Evolutionary conservation across 2,329 filamentous ascomycete species (phyloP).

Genomic region (Acephala macrosclerotiorum): DNA sequence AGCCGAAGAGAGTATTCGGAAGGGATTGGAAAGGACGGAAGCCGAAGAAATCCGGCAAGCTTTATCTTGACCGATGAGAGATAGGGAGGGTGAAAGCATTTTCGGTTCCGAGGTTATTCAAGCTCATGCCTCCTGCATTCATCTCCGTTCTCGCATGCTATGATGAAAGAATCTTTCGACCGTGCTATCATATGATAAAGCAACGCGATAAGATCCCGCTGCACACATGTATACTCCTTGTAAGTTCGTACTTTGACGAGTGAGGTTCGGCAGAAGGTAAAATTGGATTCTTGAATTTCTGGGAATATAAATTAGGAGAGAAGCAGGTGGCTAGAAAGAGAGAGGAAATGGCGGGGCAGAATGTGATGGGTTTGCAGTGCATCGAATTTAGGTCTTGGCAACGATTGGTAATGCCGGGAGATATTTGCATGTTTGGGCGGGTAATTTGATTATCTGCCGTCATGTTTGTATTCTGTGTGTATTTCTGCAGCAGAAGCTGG

Average conservation of each 20-base stretch:
- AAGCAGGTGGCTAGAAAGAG: neutral
- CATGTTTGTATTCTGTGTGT: neutral
- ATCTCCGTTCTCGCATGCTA: neutral
- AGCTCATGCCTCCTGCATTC: neutral
- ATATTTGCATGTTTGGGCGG: no score
- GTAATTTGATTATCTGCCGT: neutral
- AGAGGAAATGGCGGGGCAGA: neutral
- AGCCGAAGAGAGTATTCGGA: neutral
- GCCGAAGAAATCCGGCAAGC: neutral
- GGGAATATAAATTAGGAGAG: neutral
- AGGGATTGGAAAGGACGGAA: neutral
- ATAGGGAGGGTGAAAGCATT: neutral
- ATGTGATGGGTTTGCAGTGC: neutral
- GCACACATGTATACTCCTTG: no score
- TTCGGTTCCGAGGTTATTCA: no score
- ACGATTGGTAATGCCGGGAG: neutral
- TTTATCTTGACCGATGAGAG: neutral
- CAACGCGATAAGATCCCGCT: neutral
- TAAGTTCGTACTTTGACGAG: neutral
- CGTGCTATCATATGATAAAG: neutral
- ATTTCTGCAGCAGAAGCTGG: no score
- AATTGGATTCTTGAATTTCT: no score
- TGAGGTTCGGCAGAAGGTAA: neutral
- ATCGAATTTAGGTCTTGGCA: conserved; percentile 1
- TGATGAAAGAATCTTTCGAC: neutral